A percentile compares a stretch with the other conserved stretches of the same genome.
Conservation (phyloP, 768 basidiomycete genomes). For the Lepiota brunneoincarnata region DNA sequence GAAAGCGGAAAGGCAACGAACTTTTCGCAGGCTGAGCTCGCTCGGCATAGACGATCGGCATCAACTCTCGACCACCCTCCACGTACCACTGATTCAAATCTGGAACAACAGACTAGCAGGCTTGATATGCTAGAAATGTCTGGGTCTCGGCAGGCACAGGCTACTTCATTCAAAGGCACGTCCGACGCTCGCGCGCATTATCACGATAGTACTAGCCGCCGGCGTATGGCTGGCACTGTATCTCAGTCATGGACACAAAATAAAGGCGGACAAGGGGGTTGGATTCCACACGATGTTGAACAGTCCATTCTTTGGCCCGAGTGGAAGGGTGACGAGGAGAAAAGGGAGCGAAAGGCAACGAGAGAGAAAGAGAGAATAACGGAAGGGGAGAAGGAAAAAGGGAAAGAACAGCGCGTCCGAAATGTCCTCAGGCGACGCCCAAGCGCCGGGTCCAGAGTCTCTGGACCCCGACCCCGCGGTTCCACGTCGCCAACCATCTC, state of each 20-base stretch:
- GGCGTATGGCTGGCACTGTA: no score
- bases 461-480: neutral
- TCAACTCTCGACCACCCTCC: neutral
- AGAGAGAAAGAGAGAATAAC: no score
- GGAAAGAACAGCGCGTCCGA: neutral
- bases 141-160: no score
- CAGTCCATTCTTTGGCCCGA: neutral
- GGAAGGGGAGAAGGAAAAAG: neutral
- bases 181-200: no score
- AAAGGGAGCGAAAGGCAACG: neutral
- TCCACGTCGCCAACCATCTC: neutral
- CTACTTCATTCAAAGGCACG: no score
- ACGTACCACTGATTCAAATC: neutral
- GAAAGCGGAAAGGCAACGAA: neutral
- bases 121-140: no score
- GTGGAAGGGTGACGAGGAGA: neutral
- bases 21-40: neutral
- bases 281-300: neutral
- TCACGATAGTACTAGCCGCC: no score
- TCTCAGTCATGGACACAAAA: neutral
- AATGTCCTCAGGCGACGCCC: constrained; percentile 1
- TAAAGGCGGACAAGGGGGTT: neutral
- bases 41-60: neutral
- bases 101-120: no score
- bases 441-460: neutral